A percentile compares a stretch with the other conserved stretches of the same genome.
Evolutionary conservation across 2,329 filamentous ascomycete genomes (phyloP).

Genomic region (Diaporthe sp.): DNA sequence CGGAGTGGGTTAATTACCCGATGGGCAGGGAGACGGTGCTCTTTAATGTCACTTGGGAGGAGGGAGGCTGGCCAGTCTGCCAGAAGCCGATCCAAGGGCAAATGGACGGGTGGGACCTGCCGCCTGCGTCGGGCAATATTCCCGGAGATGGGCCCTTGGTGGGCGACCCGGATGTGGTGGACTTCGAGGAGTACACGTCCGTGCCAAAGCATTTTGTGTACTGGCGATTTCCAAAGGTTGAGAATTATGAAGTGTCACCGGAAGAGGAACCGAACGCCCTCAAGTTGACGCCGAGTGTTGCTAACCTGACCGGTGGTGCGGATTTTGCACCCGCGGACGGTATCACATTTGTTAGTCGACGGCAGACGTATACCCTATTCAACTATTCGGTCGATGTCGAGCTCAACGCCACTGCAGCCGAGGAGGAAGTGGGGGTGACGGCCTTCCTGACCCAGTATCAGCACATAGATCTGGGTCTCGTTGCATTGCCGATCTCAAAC

Average conservation of each 20-base stretch:
- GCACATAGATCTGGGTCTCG: conserved; percentile 51
- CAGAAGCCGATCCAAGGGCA: conserved; percentile 55
- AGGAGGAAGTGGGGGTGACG: conserved; percentile 51
- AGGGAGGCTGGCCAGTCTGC: conserved; percentile 63
- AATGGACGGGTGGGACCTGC: conserved; percentile 59
- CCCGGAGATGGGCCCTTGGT: conserved; percentile 59
- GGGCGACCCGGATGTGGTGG: conserved; percentile 57
- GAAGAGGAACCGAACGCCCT: conserved; percentile 43
- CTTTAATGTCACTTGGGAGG: conserved; percentile 62
- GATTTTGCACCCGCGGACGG: conserved; percentile 44
- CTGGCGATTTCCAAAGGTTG: conserved; percentile 47
- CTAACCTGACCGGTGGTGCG: conserved; percentile 46
- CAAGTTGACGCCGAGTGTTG: conserved; percentile 46
- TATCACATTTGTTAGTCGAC: conserved; percentile 6
- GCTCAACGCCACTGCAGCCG: conserved; percentile 44
- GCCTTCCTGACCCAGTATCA: conserved; percentile 51
- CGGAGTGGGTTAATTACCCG: conserved; percentile 58
- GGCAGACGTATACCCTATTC: conserved; percentile 51
- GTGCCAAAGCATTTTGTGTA: conserved; percentile 50
- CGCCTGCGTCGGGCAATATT: conserved; percentile 50
- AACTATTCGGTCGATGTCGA: conserved; percentile 47
- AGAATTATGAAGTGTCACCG: conserved; percentile 43
- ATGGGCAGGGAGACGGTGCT: conserved; percentile 69
- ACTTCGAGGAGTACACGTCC: conserved; percentile 52
- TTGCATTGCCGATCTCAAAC: conserved; percentile 37